These are phyloP conservation scores for Coemansia sp. DNA, from an alignment of 192 early-diverging fungal species.

Conservation along the genomic window DNA sequence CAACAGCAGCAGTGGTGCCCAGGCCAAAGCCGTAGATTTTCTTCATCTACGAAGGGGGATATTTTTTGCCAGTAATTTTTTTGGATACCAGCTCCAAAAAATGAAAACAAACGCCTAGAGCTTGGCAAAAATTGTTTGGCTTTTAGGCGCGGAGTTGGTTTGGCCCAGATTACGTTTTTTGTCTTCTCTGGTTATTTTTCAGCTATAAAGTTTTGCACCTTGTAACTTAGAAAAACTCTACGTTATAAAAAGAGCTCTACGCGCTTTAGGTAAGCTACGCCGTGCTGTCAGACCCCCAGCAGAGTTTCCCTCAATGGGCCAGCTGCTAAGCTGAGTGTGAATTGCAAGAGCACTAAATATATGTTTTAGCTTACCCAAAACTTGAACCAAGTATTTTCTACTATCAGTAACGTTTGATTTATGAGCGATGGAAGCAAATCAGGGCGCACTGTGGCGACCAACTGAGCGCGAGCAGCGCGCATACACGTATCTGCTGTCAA, in stretches of 20 bases:
- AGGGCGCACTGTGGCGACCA: slow-evolving; percentile 50
- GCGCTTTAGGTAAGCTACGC: too few species aligned
- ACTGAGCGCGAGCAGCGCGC: slow-evolving; percentile 60
- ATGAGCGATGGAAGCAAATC: slow-evolving; percentile 22
- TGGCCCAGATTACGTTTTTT: not conserved
- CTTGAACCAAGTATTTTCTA: too few species aligned
- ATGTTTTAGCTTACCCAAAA: too few species aligned
- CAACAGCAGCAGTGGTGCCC: not conserved
- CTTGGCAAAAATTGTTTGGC: not conserved
- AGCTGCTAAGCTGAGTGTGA: too few species aligned
- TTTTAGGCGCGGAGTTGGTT: not conserved
- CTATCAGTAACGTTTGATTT: too few species aligned
- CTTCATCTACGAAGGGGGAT: not conserved
- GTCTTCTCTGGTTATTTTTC: too few species aligned
- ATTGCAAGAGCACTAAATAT: too few species aligned
- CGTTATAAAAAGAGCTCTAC: too few species aligned
- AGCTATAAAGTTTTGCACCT: too few species aligned
- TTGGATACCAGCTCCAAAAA: not conserved
- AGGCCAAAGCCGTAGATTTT: slow-evolving; percentile 1
- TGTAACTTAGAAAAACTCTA: too few species aligned
- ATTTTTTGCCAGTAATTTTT: not conserved
- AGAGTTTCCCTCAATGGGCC: too few species aligned
- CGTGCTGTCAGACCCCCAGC: too few species aligned
- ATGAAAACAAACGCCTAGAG: slow-evolving; percentile 3
- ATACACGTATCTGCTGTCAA: slow-evolving; percentile 62